Evolutionary conservation across 345 rosid genomes (phyloP).

Genomic region (Acer saccharum): DNA sequence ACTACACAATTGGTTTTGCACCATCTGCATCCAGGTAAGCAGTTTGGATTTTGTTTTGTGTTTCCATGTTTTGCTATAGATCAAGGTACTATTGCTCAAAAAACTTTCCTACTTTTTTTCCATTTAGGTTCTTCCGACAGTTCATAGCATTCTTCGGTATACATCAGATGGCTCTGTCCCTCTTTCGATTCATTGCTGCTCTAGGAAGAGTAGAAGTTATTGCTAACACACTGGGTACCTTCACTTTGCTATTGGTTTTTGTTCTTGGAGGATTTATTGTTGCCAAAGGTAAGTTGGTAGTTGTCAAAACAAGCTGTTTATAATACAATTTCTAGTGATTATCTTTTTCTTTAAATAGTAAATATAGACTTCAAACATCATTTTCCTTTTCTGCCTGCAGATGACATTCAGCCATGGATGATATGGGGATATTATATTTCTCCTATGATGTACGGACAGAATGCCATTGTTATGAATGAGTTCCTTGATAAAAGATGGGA

Average conservation of each 20-base stretch:
- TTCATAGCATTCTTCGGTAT: constrained; percentile 66
- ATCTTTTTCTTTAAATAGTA: neutral
- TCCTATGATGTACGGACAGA: constrained; percentile 98
- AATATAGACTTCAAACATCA: constrained; percentile 8
- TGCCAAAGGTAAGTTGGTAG: constrained; percentile 55
- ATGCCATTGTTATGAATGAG: constrained; percentile 84
- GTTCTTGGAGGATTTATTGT: constrained; percentile 86
- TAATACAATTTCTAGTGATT: neutral
- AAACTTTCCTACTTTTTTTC: neutral
- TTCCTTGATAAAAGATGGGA: constrained; percentile 86
- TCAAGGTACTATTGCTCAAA: neutral
- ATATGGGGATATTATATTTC: constrained; percentile 85
- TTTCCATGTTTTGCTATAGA: neutral
- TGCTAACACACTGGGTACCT: constrained; percentile 63
- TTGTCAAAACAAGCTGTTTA: too few species aligned
- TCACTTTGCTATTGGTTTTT: constrained; percentile 70
- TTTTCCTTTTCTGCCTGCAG: constrained; percentile 34
- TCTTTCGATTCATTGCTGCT: constrained; percentile 88
- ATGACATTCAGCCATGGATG: constrained; percentile 72
- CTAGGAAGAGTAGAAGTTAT: constrained; percentile 79
- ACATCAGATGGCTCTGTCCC: constrained; percentile 87
- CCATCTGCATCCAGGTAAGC: constrained; percentile 62
- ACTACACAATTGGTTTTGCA: constrained; percentile 70
- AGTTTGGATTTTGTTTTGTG: neutral
- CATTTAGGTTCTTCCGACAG: constrained; percentile 71